phyloP scores from a whole-genome alignment of 768 basidiomycete genomes.

The Mycena floridula region DNA sequence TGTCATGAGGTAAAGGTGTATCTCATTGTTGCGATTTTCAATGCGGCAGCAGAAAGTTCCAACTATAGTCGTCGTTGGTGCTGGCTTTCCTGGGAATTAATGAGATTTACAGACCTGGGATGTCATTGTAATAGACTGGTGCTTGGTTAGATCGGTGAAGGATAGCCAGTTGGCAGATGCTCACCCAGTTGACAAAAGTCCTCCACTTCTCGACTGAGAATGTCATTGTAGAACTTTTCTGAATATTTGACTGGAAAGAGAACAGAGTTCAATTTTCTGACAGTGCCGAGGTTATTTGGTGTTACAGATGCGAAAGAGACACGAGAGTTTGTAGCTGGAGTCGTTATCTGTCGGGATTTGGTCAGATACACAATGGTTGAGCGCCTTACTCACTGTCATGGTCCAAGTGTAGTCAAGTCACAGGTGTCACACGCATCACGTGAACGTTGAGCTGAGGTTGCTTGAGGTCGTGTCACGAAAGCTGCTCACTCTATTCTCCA shows the following conservation, averaged over 20 bases:
- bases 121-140: conserved; percentile 87
- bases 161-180: conserved; percentile 27
- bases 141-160: neutral
- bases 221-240: conserved; percentile 81
- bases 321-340: no score
- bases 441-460: no score
- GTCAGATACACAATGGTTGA: no score
- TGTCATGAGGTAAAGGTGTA: conserved; percentile 79
- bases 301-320: conserved; percentile 71
- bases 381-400: no score
- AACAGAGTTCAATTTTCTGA: conserved; percentile 60
- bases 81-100: neutral
- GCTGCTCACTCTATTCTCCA: no score
- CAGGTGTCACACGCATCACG: no score
- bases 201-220: conserved; percentile 71
- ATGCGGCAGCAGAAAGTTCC: conserved; percentile 84
- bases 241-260: conserved; percentile 88
- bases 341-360: no score
- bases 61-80: conserved; percentile 26
- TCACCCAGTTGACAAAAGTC: conserved; percentile 84
- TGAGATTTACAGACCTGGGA: conserved; percentile 38
- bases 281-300: conserved; percentile 78
- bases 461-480: no score
- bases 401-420: no score
- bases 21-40: conserved; percentile 56